phyloP scores from a whole-genome alignment of 148 eudicot species.

The Vaccinium macrocarpon region DNA sequence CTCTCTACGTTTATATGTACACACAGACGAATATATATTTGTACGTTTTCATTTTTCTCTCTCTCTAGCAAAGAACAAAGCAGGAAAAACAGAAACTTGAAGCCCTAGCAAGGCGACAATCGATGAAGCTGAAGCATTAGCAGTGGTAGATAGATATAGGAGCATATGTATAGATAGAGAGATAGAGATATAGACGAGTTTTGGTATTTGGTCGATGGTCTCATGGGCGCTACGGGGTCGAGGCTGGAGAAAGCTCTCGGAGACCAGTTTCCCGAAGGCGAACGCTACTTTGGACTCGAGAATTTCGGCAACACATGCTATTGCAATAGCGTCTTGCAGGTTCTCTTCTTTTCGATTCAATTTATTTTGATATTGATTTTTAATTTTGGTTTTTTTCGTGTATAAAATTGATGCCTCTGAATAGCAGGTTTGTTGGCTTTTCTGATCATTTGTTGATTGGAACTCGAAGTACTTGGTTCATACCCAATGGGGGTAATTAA shows the following conservation, averaged over 20 bases:
- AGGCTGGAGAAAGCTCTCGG: conserved; percentile 88
- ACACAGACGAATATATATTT: not conserved
- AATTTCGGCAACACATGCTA: conserved; percentile 88
- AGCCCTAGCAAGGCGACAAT: conserved; percentile 8
- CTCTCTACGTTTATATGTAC: not conserved
- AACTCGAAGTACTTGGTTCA: not conserved
- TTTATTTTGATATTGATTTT: not conserved
- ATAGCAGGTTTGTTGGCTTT: not conserved
- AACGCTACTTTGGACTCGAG: conserved; percentile 78
- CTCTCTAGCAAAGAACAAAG: not conserved
- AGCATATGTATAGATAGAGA: not conserved
- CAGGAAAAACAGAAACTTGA: not conserved
- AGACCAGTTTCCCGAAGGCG: conserved; percentile 89
- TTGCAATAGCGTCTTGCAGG: conserved; percentile 89
- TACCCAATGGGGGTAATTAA: not conserved
- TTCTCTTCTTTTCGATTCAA: conserved; percentile 21
- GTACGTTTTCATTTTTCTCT: not conserved
- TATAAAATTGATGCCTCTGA: not conserved
- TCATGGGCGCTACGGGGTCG: conserved; percentile 84
- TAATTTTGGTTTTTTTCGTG: too few species aligned
- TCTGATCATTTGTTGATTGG: not conserved
- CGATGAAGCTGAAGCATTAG: not conserved
- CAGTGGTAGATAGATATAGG: not conserved
- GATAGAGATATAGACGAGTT: conserved; percentile 33
- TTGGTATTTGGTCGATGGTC: conserved; percentile 50